Conservation (phyloP, 2,329 filamentous ascomycete genomes). For the Monosporascus ibericus region DNA sequence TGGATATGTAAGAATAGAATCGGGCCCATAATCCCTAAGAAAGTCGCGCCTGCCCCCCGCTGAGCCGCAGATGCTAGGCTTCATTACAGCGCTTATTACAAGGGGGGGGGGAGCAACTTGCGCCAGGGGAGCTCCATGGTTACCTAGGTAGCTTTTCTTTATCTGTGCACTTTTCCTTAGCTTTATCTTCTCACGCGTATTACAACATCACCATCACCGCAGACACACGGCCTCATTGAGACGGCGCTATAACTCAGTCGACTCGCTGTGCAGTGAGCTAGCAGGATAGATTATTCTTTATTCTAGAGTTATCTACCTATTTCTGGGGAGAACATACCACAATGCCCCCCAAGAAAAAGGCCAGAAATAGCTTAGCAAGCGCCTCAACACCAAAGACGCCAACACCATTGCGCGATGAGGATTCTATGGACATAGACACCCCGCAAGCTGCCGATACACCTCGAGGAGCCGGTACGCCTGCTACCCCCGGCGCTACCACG, state of each 20-base stretch:
- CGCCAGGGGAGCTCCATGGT: neutral
- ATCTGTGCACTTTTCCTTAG: neutral
- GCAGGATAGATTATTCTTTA: neutral
- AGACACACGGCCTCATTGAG: too few relatives aligned
- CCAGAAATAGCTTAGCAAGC: constrained; percentile 47
- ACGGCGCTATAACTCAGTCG: too few relatives aligned
- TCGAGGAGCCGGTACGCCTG: constrained; percentile 31
- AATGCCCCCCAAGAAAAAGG: constrained; percentile 69
- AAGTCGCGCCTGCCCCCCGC: neutral
- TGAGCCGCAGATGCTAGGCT: neutral
- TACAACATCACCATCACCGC: neutral
- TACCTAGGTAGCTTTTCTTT: neutral
- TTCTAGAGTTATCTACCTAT: neutral
- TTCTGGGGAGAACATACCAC: neutral
- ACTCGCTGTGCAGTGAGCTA: neutral
- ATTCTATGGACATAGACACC: constrained; percentile 55
- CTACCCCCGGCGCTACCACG: constrained; percentile 22
- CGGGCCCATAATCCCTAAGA: too few relatives aligned
- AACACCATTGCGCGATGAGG: constrained; percentile 46
- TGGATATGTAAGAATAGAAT: too few relatives aligned
- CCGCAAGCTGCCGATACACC: constrained; percentile 48
- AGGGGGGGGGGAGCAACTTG: too few relatives aligned
- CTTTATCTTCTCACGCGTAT: neutral
- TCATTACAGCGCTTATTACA: neutral
- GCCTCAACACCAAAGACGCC: constrained; percentile 48